Percentiles rank a stretch among this genome's conserved stretches.
phyloP scores from a whole-genome alignment of 2,329 filamentous ascomycete species.

The Aspergillus tubingensis region DNA sequence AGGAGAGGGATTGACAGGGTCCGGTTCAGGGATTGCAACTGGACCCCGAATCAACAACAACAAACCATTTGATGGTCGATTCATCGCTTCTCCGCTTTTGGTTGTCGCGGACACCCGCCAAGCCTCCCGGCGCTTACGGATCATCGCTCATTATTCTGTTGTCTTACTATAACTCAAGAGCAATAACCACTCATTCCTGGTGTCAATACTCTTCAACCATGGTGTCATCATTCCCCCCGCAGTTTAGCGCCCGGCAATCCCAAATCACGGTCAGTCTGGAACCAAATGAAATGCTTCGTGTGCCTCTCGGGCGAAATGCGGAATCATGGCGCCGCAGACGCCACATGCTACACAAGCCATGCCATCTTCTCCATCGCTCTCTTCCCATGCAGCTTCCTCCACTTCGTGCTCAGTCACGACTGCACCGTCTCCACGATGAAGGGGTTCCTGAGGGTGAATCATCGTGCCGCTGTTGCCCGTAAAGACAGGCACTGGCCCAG shows the following conservation, averaged over 20 bases:
- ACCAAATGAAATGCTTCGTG: slow-evolving; percentile 51
- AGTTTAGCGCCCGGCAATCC: too few species aligned
- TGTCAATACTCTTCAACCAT: too few species aligned
- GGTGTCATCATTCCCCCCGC: too few species aligned
- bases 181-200: too few species aligned
- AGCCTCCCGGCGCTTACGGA: background rate
- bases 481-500: slow-evolving; percentile 10
- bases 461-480: background rate
- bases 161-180: too few species aligned
- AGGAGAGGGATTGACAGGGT: background rate
- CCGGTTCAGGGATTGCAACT: background rate
- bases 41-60: background rate
- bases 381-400: slow-evolving; percentile 35
- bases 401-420: background rate
- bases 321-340: slow-evolving; percentile 50
- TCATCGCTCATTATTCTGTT: background rate
- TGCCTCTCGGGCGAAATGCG: slow-evolving; percentile 52
- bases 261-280: slow-evolving; percentile 8
- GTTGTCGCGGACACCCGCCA: background rate
- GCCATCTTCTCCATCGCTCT: slow-evolving; percentile 34
- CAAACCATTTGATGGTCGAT: too few species aligned
- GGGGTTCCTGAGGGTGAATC: background rate
- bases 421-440: background rate
- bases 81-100: background rate
- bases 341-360: slow-evolving; percentile 40